Evolutionary conservation across 306 rosid genomes (phyloP), one percentile per base, ranked within the genome.

Genomic region (Trichosanthes truncata): DNA sequence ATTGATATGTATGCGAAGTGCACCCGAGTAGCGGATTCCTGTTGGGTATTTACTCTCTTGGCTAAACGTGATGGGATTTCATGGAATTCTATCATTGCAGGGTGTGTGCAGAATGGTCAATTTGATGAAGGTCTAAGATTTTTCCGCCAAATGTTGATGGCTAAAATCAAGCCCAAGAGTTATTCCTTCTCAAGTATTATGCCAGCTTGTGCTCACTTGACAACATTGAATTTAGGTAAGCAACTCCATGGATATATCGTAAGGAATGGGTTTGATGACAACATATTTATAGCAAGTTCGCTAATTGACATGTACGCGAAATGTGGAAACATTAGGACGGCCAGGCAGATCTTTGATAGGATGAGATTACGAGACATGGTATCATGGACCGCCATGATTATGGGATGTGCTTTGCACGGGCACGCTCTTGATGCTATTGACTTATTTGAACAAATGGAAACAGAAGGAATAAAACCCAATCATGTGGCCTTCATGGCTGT

Each of bases 381-480:
- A 73, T 86, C 96, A 33, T 94, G 97, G 97, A 92, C 98, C 13
- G 90, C 97, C 84, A 90, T 94, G 83, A 90, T 89, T 65, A 94
- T 94, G 98, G 98, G 97, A 78, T 94, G 87, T 83, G 97, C 96
- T 52, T 79, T 92, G 71, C 95, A 92, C 9, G 98, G 98, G 26
- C 87, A 88, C 81, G 96, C 92, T 65, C 83, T 78, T 71, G 94
- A 90, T 79, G 96, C 98, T 36, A 90, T 92, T 83, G 80, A 80
- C 35, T 84, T 92, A 78, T 94, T 90, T 80, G 87, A 90, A 79
- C 82, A 75, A 81, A 94, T 94, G 98, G 78, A 87, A 81, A 71
- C n/a, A 63, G 89, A 83, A 84, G 94, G 89, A 79, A 86, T 90
- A 49, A 79, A 86, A 66, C 97, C 96, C 9, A 86, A 84, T 62